Evolutionary conservation across 1,284 basidiomycete genomes (phyloP).

Genomic region (Melampsora larici-populina): DNA sequence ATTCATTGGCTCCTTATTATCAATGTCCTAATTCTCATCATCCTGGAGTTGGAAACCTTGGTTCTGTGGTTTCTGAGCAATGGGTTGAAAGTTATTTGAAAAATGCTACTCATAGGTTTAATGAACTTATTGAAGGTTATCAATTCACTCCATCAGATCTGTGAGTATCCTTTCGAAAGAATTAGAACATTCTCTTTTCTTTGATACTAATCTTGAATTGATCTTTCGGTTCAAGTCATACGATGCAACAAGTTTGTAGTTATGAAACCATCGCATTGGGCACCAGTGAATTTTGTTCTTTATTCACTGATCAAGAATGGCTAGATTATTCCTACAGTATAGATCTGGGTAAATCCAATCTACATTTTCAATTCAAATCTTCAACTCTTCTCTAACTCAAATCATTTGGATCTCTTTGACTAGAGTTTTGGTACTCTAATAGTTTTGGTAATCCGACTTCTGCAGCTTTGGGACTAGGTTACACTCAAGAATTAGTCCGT

Average conservation of each 20-base stretch:
- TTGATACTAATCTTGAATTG: slow-evolving; percentile 45
- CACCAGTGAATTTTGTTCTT: slow-evolving; percentile 58
- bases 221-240: slow-evolving; percentile 19
- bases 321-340: slow-evolving; percentile 58
- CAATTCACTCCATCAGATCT: slow-evolving; percentile 66
- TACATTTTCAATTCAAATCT: background rate
- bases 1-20: slow-evolving; percentile 29
- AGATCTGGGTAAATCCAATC: slow-evolving; percentile 29
- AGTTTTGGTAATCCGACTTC: slow-evolving; percentile 53
- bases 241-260: slow-evolving; percentile 53
- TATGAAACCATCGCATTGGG: slow-evolving; percentile 57
- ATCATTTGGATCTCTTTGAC: too few relatives aligned
- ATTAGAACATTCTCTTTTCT: too few relatives aligned
- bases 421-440: slow-evolving; percentile 40
- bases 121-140: slow-evolving; percentile 64
- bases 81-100: slow-evolving; percentile 62
- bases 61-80: background rate
- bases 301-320: slow-evolving; percentile 68
- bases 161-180: too few relatives aligned
- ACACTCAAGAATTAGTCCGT: slow-evolving; percentile 54
- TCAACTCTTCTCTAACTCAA: background rate
- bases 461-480: slow-evolving; percentile 55
- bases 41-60: background rate
- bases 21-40: slow-evolving; percentile 15
- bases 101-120: slow-evolving; percentile 65